These are phyloP conservation scores for Pseudonitzschia pungens DNA, from an alignment of 108 stramenopile species.

Conservation along the genomic window DNA sequence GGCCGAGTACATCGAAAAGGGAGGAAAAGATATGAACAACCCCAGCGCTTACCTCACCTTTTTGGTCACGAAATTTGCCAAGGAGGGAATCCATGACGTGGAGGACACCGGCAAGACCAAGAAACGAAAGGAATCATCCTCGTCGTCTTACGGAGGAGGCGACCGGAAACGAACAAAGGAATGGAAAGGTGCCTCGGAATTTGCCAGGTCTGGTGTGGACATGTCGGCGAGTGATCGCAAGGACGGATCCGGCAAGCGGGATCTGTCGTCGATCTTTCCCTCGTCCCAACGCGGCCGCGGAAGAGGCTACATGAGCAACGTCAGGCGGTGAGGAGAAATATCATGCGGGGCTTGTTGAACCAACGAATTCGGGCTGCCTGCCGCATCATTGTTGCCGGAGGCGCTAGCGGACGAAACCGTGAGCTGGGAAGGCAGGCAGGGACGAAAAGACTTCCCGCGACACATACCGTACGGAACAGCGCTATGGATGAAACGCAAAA, in stretches of 20 bases:
- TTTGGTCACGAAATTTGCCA: constrained; percentile 71
- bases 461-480: too few relatives aligned
- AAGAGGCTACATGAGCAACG: constrained; percentile 47
- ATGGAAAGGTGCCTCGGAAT: constrained; percentile 38
- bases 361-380: too few relatives aligned
- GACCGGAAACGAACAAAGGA: constrained; percentile 24
- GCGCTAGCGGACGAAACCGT: too few relatives aligned
- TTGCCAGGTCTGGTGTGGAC: constrained; percentile 53
- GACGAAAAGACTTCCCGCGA: too few relatives aligned
- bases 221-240: constrained; percentile 50
- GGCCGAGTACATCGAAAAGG: constrained; percentile 72
- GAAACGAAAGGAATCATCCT: constrained; percentile 5
- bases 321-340: background rate
- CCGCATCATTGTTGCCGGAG: too few relatives aligned
- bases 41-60: constrained; percentile 76
- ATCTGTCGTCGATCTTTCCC: constrained; percentile 58
- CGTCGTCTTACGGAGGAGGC: background rate
- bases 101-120: constrained; percentile 8
- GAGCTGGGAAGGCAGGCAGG: too few relatives aligned
- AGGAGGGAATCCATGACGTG: constrained; percentile 62
- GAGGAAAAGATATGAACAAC: constrained; percentile 74
- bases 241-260: background rate
- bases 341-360: too few relatives aligned
- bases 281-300: constrained; percentile 68
- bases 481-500: too few relatives aligned